Evolutionary conservation across 2,329 filamentous ascomycete genomes (phyloP).

Genomic region (Pestalotiopsis sp.): DNA sequence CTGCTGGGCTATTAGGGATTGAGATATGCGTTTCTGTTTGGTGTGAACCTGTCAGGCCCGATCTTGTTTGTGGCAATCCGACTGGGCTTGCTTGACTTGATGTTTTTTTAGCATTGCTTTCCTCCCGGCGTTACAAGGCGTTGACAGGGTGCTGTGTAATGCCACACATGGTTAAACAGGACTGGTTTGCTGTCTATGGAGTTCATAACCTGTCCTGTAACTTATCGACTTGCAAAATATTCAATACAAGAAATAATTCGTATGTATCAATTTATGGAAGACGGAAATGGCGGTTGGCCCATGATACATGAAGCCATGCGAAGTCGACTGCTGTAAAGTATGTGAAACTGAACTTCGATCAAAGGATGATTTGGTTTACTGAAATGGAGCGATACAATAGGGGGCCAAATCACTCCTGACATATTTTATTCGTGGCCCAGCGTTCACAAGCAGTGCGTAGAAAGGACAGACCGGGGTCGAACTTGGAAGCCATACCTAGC

Average conservation of each 20-base stretch:
- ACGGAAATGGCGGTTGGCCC: too few species aligned
- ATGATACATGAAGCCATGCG: too few species aligned
- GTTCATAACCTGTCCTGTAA: not conserved
- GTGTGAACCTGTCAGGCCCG: not conserved
- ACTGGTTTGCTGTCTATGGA: not conserved
- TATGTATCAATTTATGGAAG: too few species aligned
- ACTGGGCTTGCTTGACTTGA: not conserved
- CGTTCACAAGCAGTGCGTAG: too few species aligned
- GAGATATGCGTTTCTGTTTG: slow-evolving; percentile 5
- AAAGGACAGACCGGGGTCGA: too few species aligned
- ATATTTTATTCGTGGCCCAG: too few species aligned
- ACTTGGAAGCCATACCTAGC: too few species aligned
- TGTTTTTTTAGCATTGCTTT: not conserved
- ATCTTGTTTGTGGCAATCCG: not conserved
- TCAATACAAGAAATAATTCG: not conserved
- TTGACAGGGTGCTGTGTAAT: not conserved
- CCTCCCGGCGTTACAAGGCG: not conserved
- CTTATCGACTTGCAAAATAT: not conserved
- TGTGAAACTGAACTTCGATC: too few species aligned
- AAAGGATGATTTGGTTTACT: too few species aligned
- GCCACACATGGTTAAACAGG: not conserved
- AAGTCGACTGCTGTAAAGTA: too few species aligned
- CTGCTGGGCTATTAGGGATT: slow-evolving; percentile 33
- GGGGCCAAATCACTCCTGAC: too few species aligned
- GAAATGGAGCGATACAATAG: too few species aligned